Evolutionary conservation across 1,284 basidiomycete genomes (phyloP).

Genomic region (Xerocomus nothofagi): DNA sequence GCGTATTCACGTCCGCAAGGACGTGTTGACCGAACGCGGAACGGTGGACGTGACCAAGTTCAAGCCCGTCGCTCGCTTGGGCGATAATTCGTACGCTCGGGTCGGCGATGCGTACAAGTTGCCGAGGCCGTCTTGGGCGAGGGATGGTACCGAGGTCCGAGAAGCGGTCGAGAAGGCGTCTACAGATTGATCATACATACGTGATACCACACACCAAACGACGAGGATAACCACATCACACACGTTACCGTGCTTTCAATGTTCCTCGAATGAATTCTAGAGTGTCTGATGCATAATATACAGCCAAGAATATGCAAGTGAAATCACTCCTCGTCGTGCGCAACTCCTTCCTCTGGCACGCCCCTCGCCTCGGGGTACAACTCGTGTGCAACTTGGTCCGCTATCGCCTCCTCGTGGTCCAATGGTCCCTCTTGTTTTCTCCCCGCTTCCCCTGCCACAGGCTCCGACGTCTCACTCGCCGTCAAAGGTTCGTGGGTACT

Average conservation of each 20-base stretch:
- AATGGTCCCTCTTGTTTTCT: constrained; percentile 39
- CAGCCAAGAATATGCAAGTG: background rate
- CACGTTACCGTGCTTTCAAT: too few relatives aligned
- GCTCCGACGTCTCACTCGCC: background rate
- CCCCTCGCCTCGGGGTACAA: constrained; percentile 45
- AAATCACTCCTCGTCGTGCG: background rate
- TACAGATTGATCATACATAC: background rate
- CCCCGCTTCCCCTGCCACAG: background rate
- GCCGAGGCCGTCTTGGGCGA: background rate
- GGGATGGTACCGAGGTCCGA: background rate
- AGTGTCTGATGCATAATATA: background rate
- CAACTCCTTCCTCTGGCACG: constrained; percentile 1
- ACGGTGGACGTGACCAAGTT: constrained; percentile 54
- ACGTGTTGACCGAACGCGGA: constrained; percentile 35
- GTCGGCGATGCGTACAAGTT: constrained; percentile 16
- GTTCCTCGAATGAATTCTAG: background rate
- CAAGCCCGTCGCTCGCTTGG: constrained; percentile 54
- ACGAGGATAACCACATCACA: too few relatives aligned
- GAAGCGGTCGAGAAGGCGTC: constrained; percentile 1
- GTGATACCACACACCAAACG: too few relatives aligned
- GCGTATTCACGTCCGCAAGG: constrained; percentile 59
- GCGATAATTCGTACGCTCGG: constrained; percentile 50
- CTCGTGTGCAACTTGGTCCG: constrained; percentile 53
- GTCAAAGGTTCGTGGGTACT: constrained; percentile 4
- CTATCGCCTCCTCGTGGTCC: constrained; percentile 49